A percentile compares a stretch with the other conserved stretches of the same genome.
phyloP scores from a whole-genome alignment of 2,329 filamentous ascomycete species.

The Westerdykella sp. region DNA sequence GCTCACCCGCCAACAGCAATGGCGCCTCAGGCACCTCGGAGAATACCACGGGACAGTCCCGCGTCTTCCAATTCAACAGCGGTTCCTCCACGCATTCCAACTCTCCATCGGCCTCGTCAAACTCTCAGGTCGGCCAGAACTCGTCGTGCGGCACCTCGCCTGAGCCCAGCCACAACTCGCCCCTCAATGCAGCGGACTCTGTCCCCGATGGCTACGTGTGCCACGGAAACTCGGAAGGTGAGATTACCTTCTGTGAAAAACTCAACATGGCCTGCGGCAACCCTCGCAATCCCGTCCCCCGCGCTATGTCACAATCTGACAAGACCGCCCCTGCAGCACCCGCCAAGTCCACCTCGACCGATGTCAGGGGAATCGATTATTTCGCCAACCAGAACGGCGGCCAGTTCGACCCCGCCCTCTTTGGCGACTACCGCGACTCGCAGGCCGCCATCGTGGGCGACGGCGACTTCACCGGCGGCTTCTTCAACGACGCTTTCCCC shows the following conservation, averaged over 20 bases:
- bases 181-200: conserved; percentile 60
- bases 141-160: conserved; percentile 70
- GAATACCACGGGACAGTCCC: conserved; percentile 42
- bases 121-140: conserved; percentile 45
- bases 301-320: conserved; percentile 43
- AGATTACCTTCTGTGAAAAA: conserved; percentile 51
- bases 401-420: conserved; percentile 84
- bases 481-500: conserved; percentile 72
- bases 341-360: conserved; percentile 26
- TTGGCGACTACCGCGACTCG: conserved; percentile 85
- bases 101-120: conserved; percentile 48
- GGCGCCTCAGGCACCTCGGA: conserved; percentile 34
- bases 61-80: conserved; percentile 48
- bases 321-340: conserved; percentile 34
- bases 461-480: conserved; percentile 62
- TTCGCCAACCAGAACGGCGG: conserved; percentile 74
- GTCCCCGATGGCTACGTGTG: conserved; percentile 40
- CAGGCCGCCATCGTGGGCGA: conserved; percentile 70
- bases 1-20: conserved; percentile 50
- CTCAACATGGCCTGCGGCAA: conserved; percentile 52
- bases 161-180: conserved; percentile 68
- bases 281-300: conserved; percentile 48
- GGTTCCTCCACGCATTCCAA: conserved; percentile 42
- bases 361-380: conserved; percentile 60
- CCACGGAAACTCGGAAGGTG: conserved; percentile 46